Percentiles rank a stretch among this genome's conserved stretches.
phyloP scores from a whole-genome alignment of 805 yeast species.

The Candida tibetensis region DNA sequence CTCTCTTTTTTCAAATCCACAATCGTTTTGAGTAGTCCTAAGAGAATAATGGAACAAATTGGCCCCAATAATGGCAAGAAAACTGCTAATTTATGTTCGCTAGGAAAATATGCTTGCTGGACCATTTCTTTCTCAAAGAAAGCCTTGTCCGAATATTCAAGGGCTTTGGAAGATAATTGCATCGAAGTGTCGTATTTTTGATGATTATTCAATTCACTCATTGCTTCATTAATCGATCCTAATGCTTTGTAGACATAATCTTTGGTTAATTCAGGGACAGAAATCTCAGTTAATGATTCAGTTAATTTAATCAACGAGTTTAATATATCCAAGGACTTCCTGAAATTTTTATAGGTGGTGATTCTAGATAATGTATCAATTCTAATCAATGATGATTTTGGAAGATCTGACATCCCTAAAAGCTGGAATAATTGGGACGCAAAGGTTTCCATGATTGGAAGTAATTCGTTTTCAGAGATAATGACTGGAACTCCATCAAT shows the following conservation, averaged over 20 bases:
- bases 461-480: constrained; percentile 45
- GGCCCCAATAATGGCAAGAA: constrained; percentile 92
- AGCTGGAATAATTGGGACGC: constrained; percentile 71
- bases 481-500: constrained; percentile 14
- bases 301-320: constrained; percentile 70
- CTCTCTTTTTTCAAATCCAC: constrained; percentile 35
- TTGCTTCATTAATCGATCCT: constrained; percentile 34
- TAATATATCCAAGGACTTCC: constrained; percentile 64
- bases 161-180: constrained; percentile 51
- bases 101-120: constrained; percentile 91
- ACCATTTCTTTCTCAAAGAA: constrained; percentile 95
- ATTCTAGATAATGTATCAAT: constrained; percentile 65
- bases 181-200: constrained; percentile 32
- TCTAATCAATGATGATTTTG: constrained; percentile 59
- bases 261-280: constrained; percentile 75
- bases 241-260: constrained; percentile 55
- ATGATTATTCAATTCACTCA: constrained; percentile 21
- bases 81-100: constrained; percentile 92
- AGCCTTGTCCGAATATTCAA: constrained; percentile 64
- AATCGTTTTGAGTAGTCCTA: constrained; percentile 49
- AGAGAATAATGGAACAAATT: constrained; percentile 56
- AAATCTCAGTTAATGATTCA: constrained; percentile 67
- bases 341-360: constrained; percentile 56
- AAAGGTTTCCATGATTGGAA: constrained; percentile 63
- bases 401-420: constrained; percentile 61